Evolutionary conservation across 2,329 filamentous ascomycete species (phyloP).

Genomic region (Stemphylium beticola): DNA sequence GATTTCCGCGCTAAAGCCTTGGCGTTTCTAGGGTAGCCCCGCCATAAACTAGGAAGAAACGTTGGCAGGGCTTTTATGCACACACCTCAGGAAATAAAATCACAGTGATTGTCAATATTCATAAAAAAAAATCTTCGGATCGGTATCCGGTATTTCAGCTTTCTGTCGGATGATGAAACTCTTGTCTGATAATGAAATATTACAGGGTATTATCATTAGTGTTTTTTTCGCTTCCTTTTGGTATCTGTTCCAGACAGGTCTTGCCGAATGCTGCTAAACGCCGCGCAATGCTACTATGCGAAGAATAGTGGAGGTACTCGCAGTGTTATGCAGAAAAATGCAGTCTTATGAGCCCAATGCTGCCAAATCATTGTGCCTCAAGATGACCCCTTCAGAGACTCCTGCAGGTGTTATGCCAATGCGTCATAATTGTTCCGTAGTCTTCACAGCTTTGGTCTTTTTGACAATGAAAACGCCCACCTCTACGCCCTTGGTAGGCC

Average conservation of each 20-base stretch:
- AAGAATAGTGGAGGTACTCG: slow-evolving; percentile 9
- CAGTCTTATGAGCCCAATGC: neutral
- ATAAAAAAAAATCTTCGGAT: neutral
- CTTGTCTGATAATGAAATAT: neutral
- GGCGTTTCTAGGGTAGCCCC: slow-evolving; percentile 15
- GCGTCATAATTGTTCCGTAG: slow-evolving; percentile 3
- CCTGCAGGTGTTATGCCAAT: neutral
- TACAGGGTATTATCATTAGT: slow-evolving; percentile 24
- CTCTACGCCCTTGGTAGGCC: slow-evolving; percentile 54
- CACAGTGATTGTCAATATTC: neutral
- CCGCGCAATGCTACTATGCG: slow-evolving; percentile 27
- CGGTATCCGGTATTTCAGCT: neutral
- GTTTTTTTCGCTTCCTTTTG: slow-evolving; percentile 14
- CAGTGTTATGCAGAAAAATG: neutral
- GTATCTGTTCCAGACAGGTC: slow-evolving; percentile 9
- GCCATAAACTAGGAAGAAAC: neutral
- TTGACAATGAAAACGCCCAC: slow-evolving; percentile 57
- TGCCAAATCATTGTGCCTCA: neutral
- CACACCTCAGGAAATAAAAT: neutral
- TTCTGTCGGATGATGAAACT: neutral
- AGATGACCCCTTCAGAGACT: neutral
- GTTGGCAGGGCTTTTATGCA: neutral
- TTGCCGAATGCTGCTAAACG: slow-evolving; percentile 15
- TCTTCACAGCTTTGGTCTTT: slow-evolving; percentile 24
- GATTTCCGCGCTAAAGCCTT: slow-evolving; percentile 34